These are phyloP conservation scores for Pseudisothecium myosuroides DNA, from an alignment of 225 moss, liverwort and hornwort species.

Conservation along the genomic window DNA sequence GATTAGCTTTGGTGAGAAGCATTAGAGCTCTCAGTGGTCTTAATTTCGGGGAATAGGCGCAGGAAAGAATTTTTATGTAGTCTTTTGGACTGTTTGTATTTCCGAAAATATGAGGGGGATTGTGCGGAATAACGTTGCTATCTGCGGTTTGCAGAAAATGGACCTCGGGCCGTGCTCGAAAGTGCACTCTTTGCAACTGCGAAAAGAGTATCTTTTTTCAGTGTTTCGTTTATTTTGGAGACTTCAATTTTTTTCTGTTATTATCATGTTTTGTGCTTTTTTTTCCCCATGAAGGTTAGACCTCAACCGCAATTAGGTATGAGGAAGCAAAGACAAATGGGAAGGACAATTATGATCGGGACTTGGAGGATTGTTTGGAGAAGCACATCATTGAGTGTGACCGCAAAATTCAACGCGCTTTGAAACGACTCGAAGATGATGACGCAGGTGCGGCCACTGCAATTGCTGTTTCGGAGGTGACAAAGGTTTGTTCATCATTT, in stretches of 20 bases:
- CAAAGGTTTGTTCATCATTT: slow-evolving; percentile 61
- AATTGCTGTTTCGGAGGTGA: slow-evolving; percentile 94
- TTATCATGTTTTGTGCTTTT: background rate
- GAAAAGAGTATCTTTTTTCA: slow-evolving; percentile 57
- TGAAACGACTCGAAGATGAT: slow-evolving; percentile 96
- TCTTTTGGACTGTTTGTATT: background rate
- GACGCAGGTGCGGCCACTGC: slow-evolving; percentile 96
- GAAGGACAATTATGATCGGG: slow-evolving; percentile 88
- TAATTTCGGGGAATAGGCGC: background rate
- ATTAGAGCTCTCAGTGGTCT: background rate
- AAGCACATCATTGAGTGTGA: slow-evolving; percentile 96
- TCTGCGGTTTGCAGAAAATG: slow-evolving; percentile 60
- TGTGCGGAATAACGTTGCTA: background rate
- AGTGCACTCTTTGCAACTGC: slow-evolving; percentile 75
- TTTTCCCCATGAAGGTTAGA: background rate
- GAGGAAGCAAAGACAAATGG: slow-evolving; percentile 72
- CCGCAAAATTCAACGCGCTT: slow-evolving; percentile 82
- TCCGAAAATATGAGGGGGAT: background rate
- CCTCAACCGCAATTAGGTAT: slow-evolving; percentile 30
- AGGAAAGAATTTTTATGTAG: background rate
- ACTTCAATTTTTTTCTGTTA: background rate
- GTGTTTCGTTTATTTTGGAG: background rate
- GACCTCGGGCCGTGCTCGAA: slow-evolving; percentile 90
- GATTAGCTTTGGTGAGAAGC: background rate
- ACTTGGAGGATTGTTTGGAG: slow-evolving; percentile 93